A percentile compares a stretch with the other conserved stretches of the same genome.
phyloP scores from a whole-genome alignment of 768 basidiomycete species.

The Kwoniella dejecticola region DNA sequence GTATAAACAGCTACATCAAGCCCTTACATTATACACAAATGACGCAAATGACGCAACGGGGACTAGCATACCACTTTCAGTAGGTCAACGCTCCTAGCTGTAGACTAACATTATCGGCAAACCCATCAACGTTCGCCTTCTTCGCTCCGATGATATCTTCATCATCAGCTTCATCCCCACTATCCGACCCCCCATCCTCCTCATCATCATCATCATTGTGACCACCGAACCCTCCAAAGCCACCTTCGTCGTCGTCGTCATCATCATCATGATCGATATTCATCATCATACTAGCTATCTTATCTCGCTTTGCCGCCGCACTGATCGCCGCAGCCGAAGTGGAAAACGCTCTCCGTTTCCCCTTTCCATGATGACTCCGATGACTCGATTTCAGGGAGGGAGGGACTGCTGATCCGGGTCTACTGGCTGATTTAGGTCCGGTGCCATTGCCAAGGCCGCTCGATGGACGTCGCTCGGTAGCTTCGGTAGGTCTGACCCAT shows the following conservation, averaged over 20 bases:
- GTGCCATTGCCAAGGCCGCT: too few relatives aligned
- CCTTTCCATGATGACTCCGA: neutral
- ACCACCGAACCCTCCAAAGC: too few relatives aligned
- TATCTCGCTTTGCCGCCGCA: neutral
- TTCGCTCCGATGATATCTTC: constrained; percentile 11
- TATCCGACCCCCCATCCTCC: constrained; percentile 5
- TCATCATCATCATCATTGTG: constrained; percentile 5
- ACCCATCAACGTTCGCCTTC: constrained; percentile 5
- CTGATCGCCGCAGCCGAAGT: neutral
- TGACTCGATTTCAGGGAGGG: neutral
- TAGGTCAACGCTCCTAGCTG: constrained; percentile 4
- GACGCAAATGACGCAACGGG: neutral
- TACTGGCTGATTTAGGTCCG: too few relatives aligned
- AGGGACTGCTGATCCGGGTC: neutral
- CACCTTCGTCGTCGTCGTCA: constrained; percentile 7
- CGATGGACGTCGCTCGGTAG: neutral
- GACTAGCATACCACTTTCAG: neutral
- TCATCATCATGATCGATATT: constrained; percentile 4
- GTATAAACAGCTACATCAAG: neutral
- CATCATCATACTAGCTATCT: neutral
- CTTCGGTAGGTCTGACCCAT: constrained; percentile 58
- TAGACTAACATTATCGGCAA: constrained; percentile 13
- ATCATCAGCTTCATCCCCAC: constrained; percentile 23
- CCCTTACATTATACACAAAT: neutral
- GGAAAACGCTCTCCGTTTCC: constrained; percentile 1